Base-by-base conservation (phyloP, 768 basidiomycete genomes). In the Mycena belliarum region DNA sequence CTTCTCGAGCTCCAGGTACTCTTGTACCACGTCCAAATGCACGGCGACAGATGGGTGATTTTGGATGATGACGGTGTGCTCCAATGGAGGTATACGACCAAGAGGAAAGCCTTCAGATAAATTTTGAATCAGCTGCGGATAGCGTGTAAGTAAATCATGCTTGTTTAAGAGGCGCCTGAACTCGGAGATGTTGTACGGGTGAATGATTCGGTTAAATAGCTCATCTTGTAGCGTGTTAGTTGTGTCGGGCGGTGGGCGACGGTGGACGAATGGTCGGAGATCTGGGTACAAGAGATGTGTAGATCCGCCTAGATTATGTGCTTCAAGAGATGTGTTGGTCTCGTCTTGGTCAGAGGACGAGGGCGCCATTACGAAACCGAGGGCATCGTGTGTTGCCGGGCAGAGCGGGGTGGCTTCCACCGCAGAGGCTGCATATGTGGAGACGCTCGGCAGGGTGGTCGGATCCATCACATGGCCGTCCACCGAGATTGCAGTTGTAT, bases 71-170 rank as follows among this genome's bases (percentile, higher is more conserved):
- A 43, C 18, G 3, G 50, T 52, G 4, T 8, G 14, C 7, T 28
- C 16, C 2, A 52, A 16, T 6, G 1, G 4, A 1, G 50, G 50
- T 20, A 52, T 20, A 1, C 38, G 26, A 1, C 50, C 50, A 2
- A 52, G 26, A 2, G 50, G 50, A 16, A 52, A 77, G 2, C 75
- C 72, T 10, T 63, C 2, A 0, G 53, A 47, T 3, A 79, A 64
- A 20, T 74, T 75, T 6, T 49, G 1, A 10, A 68, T 46, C 1
- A 79, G 67, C 0, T 63, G 23, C 0, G 75, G 76, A 29, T 76
- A 77, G 20, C 25, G 2, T 0, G 35, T 0, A 0, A 44, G 18
- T 1, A 77, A 65, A 10, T 67, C 38, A 33, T 67, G 68, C 26
- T 63, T 66, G 0, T 11, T 0, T 4, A 76, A 64, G 26, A 67